A percentile compares a stretch with the other conserved stretches of the same genome.
Conservation (phyloP, 257 asterid species). For the Anisodus tanguticus region DNA sequence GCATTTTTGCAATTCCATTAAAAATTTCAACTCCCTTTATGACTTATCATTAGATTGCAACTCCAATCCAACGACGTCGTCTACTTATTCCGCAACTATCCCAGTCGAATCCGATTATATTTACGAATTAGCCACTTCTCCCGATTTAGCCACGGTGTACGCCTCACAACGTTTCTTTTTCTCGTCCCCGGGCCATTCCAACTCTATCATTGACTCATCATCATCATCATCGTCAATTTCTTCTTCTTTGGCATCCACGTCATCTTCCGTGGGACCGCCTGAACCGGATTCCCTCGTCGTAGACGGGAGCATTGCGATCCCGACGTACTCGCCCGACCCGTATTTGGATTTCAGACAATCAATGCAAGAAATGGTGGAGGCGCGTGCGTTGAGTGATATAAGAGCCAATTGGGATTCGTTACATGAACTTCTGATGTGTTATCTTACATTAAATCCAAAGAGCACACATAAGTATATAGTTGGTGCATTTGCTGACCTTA, state of each 20-base stretch:
- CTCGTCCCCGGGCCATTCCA: conserved; percentile 91
- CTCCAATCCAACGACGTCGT: conserved; percentile 26
- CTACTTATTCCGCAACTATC: conserved; percentile 26
- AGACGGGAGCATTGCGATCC: conserved; percentile 63
- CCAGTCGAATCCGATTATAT: conserved; percentile 39
- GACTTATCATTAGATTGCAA: conserved; percentile 45
- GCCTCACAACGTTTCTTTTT: conserved; percentile 92
- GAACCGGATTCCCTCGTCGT: conserved; percentile 39
- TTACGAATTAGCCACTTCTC: conserved; percentile 36
- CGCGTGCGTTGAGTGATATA: conserved; percentile 64
- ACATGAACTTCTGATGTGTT: conserved; percentile 79
- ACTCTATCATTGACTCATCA: conserved; percentile 79
- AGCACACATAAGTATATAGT: conserved; percentile 84
- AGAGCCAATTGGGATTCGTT: conserved; percentile 66
- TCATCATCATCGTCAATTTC: conserved; percentile 51
- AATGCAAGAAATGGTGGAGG: conserved; percentile 98
- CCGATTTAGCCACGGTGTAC: conserved; percentile 66
- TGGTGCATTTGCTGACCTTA: conserved; percentile 86
- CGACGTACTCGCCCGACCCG: conserved; percentile 85
- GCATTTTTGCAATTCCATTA: conserved; percentile 48
- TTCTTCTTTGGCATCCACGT: conserved; percentile 52
- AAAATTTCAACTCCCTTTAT: conserved; percentile 78
- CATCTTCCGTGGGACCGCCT: conserved; percentile 42
- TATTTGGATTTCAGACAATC: conserved; percentile 82
- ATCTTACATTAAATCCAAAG: conserved; percentile 79